phyloP scores from a whole-genome alignment of 768 basidiomycete genomes.

The Neoboletus subvelutipes region DNA sequence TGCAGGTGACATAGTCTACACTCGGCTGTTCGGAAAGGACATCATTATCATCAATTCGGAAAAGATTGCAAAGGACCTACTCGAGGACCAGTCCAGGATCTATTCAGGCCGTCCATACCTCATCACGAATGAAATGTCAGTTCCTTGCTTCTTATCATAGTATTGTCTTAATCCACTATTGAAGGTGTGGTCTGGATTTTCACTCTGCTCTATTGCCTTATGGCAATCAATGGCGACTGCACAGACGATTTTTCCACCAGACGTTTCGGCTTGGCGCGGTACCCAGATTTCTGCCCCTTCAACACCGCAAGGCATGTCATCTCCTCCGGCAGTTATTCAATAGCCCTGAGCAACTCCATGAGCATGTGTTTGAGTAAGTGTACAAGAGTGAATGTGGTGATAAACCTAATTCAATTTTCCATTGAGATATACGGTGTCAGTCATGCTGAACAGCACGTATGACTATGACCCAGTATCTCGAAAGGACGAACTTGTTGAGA shows the following conservation, averaged over 20 bases:
- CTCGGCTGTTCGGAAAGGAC: conserved; percentile 4
- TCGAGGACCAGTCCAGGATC: conserved; percentile 8
- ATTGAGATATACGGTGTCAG: conserved; percentile 12
- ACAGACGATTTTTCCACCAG: conserved; percentile 23
- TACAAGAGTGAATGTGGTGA: no score
- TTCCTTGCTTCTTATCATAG: background rate
- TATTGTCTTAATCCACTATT: background rate
- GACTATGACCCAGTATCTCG: conserved; percentile 16
- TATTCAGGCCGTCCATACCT: conserved; percentile 12
- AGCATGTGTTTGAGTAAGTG: conserved; percentile 34
- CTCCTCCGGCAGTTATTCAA: conserved; percentile 34
- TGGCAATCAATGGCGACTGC: conserved; percentile 25
- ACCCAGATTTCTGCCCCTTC: conserved; percentile 26
- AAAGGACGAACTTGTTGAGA: conserved; percentile 5
- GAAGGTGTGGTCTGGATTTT: conserved; percentile 18
- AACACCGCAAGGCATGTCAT: conserved; percentile 28
- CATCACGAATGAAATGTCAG: conserved; percentile 2
- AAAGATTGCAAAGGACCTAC: conserved; percentile 3
- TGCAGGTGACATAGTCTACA: conserved; percentile 8
- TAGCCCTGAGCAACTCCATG: conserved; percentile 31
- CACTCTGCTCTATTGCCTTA: conserved; percentile 18
- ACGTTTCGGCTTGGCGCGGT: conserved; percentile 11
- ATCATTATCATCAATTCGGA: conserved; percentile 15
- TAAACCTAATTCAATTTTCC: background rate
- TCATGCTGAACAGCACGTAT: conserved; percentile 17